Conservation (phyloP, 805 yeast genomes). For the Metschnikowia shivogae region DNA sequence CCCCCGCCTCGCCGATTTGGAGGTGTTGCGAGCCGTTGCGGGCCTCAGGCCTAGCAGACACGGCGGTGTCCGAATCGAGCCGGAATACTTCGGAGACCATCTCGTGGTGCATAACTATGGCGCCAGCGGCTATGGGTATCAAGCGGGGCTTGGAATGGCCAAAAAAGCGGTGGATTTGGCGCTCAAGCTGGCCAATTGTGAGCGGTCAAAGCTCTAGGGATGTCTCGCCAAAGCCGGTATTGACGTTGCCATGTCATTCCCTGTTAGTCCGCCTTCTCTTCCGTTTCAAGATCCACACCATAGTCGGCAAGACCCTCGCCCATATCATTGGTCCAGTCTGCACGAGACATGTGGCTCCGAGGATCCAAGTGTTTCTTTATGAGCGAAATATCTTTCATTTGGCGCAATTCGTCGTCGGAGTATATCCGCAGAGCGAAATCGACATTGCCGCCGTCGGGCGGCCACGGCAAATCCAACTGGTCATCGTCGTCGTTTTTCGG, state of each 20-base stretch:
- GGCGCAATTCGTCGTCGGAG: slow-evolving; percentile 15
- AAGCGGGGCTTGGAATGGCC: slow-evolving; percentile 62
- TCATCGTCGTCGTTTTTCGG: slow-evolving; percentile 54
- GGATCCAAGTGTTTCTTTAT: slow-evolving; percentile 36
- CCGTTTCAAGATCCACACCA: slow-evolving; percentile 80
- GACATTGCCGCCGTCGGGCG: slow-evolving; percentile 74
- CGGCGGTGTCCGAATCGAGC: slow-evolving; percentile 72
- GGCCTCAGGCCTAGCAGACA: slow-evolving; percentile 75
- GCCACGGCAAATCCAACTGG: slow-evolving; percentile 79
- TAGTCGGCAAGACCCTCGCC: slow-evolving; percentile 85
- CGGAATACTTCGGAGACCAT: slow-evolving; percentile 34
- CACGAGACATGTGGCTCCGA: slow-evolving; percentile 33
- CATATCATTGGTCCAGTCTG: slow-evolving; percentile 65
- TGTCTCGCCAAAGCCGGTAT: neutral
- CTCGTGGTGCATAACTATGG: slow-evolving; percentile 68
- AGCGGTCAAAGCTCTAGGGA: neutral
- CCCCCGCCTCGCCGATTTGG: slow-evolving; percentile 34
- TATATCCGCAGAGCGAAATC: slow-evolving; percentile 17
- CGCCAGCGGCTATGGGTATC: slow-evolving; percentile 63
- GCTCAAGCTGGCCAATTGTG: neutral
- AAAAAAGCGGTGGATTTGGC: slow-evolving; percentile 38
- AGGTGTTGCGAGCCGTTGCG: slow-evolving; percentile 60
- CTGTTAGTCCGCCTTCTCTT: slow-evolving; percentile 23
- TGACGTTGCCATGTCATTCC: no score
- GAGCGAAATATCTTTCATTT: slow-evolving; percentile 18